phyloP scores from a whole-genome alignment of 805 yeast species.

The Candida rishiriensis region DNA sequence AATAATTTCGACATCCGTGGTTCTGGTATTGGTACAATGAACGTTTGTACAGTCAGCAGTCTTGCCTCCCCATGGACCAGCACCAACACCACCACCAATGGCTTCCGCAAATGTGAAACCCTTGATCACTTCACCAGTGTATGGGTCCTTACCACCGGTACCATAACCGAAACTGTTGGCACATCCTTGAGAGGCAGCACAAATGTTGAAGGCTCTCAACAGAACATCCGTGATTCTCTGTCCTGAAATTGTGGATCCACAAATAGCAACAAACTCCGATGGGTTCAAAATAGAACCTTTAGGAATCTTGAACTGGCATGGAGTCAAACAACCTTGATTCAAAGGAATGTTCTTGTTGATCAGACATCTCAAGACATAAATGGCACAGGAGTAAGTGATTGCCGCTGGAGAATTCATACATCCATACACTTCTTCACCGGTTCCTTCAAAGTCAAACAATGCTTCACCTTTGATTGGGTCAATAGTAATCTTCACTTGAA shows the following conservation, averaged over 20 bases:
- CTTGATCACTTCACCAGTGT: constrained; percentile 35
- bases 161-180: constrained; percentile 58
- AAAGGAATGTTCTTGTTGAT: constrained; percentile 50
- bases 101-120: constrained; percentile 54
- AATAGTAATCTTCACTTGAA: constrained; percentile 39
- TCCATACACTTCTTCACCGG: constrained; percentile 47
- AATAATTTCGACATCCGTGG: constrained; percentile 51
- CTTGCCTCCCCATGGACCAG: constrained; percentile 38
- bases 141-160: constrained; percentile 37
- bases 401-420: constrained; percentile 54
- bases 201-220: constrained; percentile 49
- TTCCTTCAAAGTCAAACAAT: constrained; percentile 46
- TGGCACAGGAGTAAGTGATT: constrained; percentile 48
- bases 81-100: constrained; percentile 52
- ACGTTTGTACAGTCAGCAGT: constrained; percentile 47
- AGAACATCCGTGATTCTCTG: constrained; percentile 53
- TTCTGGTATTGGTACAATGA: constrained; percentile 51
- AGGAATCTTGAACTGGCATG: constrained; percentile 34
- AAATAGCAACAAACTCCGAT: constrained; percentile 47
- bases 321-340: constrained; percentile 50
- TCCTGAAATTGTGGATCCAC: constrained; percentile 52
- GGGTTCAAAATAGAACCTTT: constrained; percentile 32
- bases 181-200: constrained; percentile 57
- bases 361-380: constrained; percentile 47
- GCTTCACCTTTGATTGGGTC: constrained; percentile 37